Evolutionary conservation across 2,329 filamentous ascomycete genomes (phyloP).

Genomic region (Fusarium denticulatum): DNA sequence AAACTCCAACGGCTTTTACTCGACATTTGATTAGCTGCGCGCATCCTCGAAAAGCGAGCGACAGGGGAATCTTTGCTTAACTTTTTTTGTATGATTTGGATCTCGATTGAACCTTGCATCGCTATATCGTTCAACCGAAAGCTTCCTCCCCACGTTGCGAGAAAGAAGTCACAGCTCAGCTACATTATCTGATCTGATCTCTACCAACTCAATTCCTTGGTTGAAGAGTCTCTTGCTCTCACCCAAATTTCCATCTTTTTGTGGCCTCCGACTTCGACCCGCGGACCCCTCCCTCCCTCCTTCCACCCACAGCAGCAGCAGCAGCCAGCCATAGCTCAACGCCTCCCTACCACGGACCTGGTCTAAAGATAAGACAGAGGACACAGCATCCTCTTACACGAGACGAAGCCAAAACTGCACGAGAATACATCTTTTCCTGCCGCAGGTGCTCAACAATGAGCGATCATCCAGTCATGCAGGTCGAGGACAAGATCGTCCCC

Average conservation of each 20-base stretch:
- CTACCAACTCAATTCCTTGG: background rate
- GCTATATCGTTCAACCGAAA: constrained; percentile 13
- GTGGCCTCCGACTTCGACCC: constrained; percentile 33
- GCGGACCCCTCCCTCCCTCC: constrained; percentile 30
- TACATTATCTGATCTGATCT: background rate
- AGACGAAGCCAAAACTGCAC: constrained; percentile 12
- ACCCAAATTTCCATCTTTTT: constrained; percentile 9
- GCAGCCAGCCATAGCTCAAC: constrained; percentile 22
- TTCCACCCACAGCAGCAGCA: constrained; percentile 3
- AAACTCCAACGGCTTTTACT: constrained; percentile 5
- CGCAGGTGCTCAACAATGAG: constrained; percentile 37
- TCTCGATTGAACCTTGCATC: constrained; percentile 22
- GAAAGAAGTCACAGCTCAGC: background rate
- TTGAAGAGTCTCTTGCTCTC: background rate
- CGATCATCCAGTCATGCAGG: constrained; percentile 42
- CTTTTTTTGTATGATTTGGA: constrained; percentile 6
- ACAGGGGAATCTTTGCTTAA: constrained; percentile 3
- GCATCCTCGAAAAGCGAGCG: constrained; percentile 5
- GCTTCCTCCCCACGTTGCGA: background rate
- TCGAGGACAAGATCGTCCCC: constrained; percentile 37
- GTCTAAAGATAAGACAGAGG: constrained; percentile 7
- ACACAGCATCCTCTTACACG: constrained; percentile 22
- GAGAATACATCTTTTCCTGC: constrained; percentile 2
- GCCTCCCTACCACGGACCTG: constrained; percentile 1
- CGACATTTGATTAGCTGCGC: background rate